Percentiles rank a stretch among this genome's conserved stretches.
Conservation (phyloP, 129 eudicot genomes). For the Flaveria robusta region DNA sequence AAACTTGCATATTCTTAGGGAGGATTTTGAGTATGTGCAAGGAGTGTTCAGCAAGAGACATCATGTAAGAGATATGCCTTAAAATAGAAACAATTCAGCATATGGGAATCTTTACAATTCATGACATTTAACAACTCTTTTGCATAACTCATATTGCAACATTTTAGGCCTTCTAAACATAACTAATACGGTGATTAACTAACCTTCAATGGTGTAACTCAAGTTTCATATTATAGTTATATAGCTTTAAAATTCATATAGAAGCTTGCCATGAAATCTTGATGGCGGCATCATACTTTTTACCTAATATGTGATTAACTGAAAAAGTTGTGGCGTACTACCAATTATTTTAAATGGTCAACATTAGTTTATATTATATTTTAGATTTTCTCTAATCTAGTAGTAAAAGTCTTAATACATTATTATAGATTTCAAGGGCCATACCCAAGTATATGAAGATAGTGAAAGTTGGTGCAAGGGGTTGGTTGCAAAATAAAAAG, state of each 20-base stretch:
- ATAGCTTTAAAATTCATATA: conserved; percentile 9
- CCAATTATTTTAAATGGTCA: background rate
- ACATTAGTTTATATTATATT: background rate
- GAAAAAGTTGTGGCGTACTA: background rate
- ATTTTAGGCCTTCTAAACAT: conserved; percentile 37
- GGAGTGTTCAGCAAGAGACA: conserved; percentile 47
- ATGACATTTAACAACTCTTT: conserved; percentile 34
- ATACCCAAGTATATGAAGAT: conserved; percentile 83
- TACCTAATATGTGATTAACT: background rate
- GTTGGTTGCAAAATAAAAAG: conserved; percentile 83
- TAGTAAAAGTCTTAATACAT: background rate
- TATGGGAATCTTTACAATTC: conserved; percentile 39
- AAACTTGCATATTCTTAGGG: conserved; percentile 46
- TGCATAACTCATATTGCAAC: conserved; percentile 40
- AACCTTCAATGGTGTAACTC: background rate
- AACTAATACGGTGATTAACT: conserved; percentile 48
- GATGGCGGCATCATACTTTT: background rate
- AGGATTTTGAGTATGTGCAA: conserved; percentile 51
- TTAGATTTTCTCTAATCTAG: conserved; percentile 37
- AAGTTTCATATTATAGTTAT: conserved; percentile 11
- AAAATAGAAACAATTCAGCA: conserved; percentile 32
- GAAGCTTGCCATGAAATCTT: background rate
- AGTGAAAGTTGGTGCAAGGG: conserved; percentile 94
- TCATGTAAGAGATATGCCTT: conserved; percentile 36
- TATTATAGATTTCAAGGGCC: conserved; percentile 47